These are phyloP conservation scores for Penicillium herquei DNA, from an alignment of 495 filamentous ascomycete species.

Conservation along the genomic window DNA sequence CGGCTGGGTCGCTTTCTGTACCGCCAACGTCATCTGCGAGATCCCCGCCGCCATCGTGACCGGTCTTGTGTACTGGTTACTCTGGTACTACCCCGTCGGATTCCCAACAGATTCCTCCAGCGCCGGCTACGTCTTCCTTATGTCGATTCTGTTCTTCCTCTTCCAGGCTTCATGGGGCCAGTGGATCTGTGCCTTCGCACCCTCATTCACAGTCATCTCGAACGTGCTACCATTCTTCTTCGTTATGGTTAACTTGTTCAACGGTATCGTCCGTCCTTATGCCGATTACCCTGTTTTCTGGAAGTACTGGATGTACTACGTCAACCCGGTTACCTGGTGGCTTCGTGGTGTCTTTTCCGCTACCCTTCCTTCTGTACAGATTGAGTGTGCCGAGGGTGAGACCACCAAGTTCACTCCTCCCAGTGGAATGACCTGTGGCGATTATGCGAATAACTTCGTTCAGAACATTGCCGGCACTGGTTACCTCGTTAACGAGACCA, in stretches of 20 bases:
- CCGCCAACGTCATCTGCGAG: constrained; percentile 72
- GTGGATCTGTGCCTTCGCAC: constrained; percentile 81
- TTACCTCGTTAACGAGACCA: constrained; percentile 58
- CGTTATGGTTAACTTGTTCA: constrained; percentile 73
- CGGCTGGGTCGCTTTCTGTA: constrained; percentile 78
- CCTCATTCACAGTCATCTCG: constrained; percentile 75
- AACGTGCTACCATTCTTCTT: constrained; percentile 67
- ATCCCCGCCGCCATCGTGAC: constrained; percentile 68
- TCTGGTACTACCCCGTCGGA: constrained; percentile 81
- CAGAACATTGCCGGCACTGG: constrained; percentile 43
- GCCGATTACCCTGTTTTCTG: constrained; percentile 75
- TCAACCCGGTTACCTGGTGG: constrained; percentile 70
- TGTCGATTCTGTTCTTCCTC: constrained; percentile 78
- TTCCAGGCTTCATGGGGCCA: constrained; percentile 79
- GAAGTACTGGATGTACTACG: constrained; percentile 77
- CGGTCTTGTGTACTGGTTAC: constrained; percentile 64
- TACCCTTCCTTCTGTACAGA: constrained; percentile 51
- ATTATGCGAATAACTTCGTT: constrained; percentile 60
- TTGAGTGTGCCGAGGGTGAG: constrained; percentile 59
- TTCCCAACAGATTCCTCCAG: constrained; percentile 60
- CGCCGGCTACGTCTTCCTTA: constrained; percentile 80
- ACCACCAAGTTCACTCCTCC: constrained; percentile 66
- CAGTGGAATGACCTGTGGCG: constrained; percentile 56
- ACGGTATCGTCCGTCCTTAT: constrained; percentile 70
- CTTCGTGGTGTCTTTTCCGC: constrained; percentile 70